These are phyloP conservation scores for Russula foetens DNA, from an alignment of 768 basidiomycete species.

Conservation along the genomic window DNA sequence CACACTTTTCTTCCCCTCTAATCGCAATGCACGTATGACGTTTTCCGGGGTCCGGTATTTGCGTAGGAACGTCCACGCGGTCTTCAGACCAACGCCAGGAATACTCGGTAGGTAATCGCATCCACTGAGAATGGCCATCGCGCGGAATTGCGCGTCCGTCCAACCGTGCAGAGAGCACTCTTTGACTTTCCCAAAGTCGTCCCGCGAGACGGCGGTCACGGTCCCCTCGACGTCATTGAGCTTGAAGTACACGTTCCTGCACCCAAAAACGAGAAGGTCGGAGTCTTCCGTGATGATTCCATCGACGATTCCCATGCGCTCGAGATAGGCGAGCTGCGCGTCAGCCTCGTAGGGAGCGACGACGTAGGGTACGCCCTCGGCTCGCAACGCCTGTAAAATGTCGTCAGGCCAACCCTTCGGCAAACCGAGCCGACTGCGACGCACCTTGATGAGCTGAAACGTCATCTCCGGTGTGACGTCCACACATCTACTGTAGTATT, in stretches of 20 bases:
- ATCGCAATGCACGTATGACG: conserved; percentile 60
- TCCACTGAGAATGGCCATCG: conserved; percentile 89
- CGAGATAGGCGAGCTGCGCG: conserved; percentile 91
- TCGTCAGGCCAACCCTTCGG: background rate
- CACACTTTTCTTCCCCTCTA: conserved; percentile 81
- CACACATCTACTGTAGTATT: conserved; percentile 82
- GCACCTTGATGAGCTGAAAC: conserved; percentile 91
- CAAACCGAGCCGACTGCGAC: background rate
- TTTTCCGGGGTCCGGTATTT: conserved; percentile 85
- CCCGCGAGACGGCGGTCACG: conserved; percentile 57
- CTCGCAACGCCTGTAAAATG: conserved; percentile 61
- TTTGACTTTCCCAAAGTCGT: conserved; percentile 56
- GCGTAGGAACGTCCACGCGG: conserved; percentile 72
- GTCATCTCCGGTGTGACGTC: conserved; percentile 98
- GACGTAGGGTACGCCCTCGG: conserved; percentile 73
- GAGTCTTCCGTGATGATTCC: conserved; percentile 97
- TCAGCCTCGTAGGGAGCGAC: conserved; percentile 99
- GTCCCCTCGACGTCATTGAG: conserved; percentile 62
- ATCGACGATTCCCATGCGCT: conserved; percentile 71
- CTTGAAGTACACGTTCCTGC: conserved; percentile 87
- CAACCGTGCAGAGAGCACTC: conserved; percentile 79
- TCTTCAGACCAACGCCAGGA: conserved; percentile 88
- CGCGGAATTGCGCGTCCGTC: conserved; percentile 84
- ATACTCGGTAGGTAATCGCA: conserved; percentile 93
- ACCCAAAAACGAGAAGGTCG: conserved; percentile 96